These are phyloP conservation scores for Mallotus repandus DNA, from an alignment of 441 rosid genomes.

Conservation along the genomic window DNA sequence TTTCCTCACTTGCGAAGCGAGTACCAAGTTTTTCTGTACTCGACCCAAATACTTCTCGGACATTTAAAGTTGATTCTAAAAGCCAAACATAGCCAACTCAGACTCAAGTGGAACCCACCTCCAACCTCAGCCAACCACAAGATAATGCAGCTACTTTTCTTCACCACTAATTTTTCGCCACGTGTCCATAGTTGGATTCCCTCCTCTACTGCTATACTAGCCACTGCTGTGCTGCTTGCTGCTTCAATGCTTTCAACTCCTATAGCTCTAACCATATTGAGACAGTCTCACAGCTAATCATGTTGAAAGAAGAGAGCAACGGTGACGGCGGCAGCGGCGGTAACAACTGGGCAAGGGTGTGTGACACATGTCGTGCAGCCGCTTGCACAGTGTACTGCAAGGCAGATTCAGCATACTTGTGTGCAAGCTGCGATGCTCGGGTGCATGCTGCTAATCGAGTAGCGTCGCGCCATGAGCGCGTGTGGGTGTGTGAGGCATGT, in stretches of 20 bases:
- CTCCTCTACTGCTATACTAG: slow-evolving; percentile 12
- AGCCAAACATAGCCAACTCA: slow-evolving; percentile 28
- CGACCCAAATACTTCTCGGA: background rate
- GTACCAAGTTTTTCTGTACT: slow-evolving; percentile 6
- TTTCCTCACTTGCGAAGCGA: slow-evolving; percentile 19
- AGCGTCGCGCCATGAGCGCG: slow-evolving; percentile 89
- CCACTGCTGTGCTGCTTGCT: no score
- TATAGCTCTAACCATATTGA: background rate
- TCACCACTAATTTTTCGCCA: slow-evolving; percentile 45
- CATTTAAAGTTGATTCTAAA: slow-evolving; percentile 20
- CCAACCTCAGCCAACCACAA: slow-evolving; percentile 51
- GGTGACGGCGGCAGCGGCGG: slow-evolving; percentile 28
- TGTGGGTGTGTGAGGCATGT: slow-evolving; percentile 75
- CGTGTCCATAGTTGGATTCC: slow-evolving; percentile 40
- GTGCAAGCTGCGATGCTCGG: slow-evolving; percentile 63
- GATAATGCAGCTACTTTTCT: slow-evolving; percentile 38
- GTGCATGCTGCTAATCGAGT: slow-evolving; percentile 71
- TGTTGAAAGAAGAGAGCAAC: slow-evolving; percentile 59
- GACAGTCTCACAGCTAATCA: slow-evolving; percentile 14
- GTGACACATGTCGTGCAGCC: slow-evolving; percentile 73
- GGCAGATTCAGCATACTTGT: slow-evolving; percentile 79
- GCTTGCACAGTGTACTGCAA: slow-evolving; percentile 78
- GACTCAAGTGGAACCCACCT: slow-evolving; percentile 24
- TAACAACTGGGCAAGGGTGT: slow-evolving; percentile 56
- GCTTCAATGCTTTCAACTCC: slow-evolving; percentile 16